These are phyloP conservation scores for Lolium rigidum DNA, from an alignment of 176 grass and related monocot species.

Conservation along the genomic window DNA sequence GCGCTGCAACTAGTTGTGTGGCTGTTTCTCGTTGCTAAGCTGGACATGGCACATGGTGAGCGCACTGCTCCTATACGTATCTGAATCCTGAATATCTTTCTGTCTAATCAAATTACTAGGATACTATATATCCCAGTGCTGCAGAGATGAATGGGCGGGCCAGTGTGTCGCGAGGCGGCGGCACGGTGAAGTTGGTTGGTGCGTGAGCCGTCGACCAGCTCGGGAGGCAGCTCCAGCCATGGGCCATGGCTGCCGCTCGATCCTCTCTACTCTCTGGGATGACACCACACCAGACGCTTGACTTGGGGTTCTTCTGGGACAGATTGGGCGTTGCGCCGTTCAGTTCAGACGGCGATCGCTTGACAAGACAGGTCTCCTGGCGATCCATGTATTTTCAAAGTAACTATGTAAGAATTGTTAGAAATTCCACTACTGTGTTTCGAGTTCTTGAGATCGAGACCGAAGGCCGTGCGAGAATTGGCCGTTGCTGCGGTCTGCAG, in stretches of 20 bases:
- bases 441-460: not conserved
- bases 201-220: not conserved
- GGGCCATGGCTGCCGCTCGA: slow-evolving; percentile 26
- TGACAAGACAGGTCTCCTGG: not conserved
- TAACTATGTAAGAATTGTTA: too few species aligned
- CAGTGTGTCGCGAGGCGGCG: slow-evolving; percentile 27
- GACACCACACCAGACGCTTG: not conserved
- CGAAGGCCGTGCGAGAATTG: not conserved
- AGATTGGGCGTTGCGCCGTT: not conserved
- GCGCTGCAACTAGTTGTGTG: not conserved
- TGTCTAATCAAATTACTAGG: not conserved
- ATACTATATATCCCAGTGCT: not conserved
- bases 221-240: not conserved
- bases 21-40: slow-evolving; percentile 30
- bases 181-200: slow-evolving; percentile 4
- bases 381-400: not conserved
- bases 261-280: not conserved
- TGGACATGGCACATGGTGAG: slow-evolving; percentile 39
- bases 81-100: not conserved
- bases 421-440: too few species aligned
- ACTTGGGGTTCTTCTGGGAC: not conserved
- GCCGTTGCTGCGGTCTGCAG: not conserved
- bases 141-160: not conserved
- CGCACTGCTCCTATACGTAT: not conserved
- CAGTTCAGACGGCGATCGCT: not conserved